Conservation (phyloP, 2,329 filamentous ascomycete species). For the Fusarium coicis region DNA sequence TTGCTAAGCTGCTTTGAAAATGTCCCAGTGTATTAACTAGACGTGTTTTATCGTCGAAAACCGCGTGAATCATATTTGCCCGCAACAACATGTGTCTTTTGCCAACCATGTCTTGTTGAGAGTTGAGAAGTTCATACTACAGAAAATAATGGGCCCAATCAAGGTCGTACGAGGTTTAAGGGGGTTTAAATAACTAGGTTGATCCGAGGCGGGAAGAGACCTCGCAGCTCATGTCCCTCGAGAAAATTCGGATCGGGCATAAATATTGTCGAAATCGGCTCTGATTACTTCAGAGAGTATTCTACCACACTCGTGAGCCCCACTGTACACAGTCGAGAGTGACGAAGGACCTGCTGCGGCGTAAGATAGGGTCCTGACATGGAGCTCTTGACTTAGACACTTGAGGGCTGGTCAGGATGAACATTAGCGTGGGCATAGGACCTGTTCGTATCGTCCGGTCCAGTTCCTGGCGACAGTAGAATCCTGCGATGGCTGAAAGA, state of each 20-base stretch:
- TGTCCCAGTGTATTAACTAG: not conserved
- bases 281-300: not conserved
- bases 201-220: not conserved
- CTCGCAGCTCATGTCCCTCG: not conserved
- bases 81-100: not conserved
- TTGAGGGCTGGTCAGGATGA: not conserved
- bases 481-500: slow-evolving; percentile 12
- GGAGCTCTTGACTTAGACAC: not conserved
- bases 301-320: slow-evolving; percentile 1
- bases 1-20: not conserved
- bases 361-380: not conserved
- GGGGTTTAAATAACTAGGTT: too few species aligned
- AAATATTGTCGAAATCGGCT: not conserved
- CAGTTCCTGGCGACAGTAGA: not conserved
- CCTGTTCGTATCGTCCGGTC: not conserved
- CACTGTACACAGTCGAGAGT: not conserved
- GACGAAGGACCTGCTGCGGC: not conserved
- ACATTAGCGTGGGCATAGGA: not conserved
- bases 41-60: not conserved
- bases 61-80: not conserved
- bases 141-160: not conserved
- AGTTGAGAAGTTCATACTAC: not conserved
- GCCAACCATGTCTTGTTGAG: not conserved
- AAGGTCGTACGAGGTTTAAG: not conserved
- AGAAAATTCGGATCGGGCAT: not conserved